phyloP scores from a whole-genome alignment of 192 early-diverging fungal species.

The Coemansia pectinata region DNA sequence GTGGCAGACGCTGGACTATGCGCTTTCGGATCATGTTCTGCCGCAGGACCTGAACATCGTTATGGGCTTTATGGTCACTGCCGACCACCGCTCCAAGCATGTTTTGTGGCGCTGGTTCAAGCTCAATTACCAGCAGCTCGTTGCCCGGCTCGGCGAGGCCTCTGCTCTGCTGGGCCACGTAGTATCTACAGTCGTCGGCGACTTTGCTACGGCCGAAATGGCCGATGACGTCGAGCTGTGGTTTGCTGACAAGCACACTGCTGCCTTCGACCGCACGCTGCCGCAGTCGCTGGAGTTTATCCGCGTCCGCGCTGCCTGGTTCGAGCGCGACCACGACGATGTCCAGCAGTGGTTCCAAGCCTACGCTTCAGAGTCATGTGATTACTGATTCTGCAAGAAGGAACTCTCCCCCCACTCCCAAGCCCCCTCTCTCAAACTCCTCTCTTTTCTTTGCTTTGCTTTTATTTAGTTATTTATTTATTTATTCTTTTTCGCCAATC shows the following conservation, averaged over 20 bases:
- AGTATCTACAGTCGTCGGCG: constrained; percentile 60
- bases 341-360: constrained; percentile 28
- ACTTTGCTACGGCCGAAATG: constrained; percentile 59
- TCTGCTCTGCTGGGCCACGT: constrained; percentile 65
- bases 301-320: constrained; percentile 56
- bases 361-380: not conserved
- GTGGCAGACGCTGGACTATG: constrained; percentile 40
- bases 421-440: too few species aligned
- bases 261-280: constrained; percentile 58
- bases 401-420: not conserved
- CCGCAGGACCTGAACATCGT: constrained; percentile 53
- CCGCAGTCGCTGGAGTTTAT: constrained; percentile 71
- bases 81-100: constrained; percentile 53
- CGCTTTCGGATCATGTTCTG: constrained; percentile 36
- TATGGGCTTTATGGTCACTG: constrained; percentile 63
- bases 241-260: constrained; percentile 58
- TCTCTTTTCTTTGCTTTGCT: not conserved
- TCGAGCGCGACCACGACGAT: constrained; percentile 33
- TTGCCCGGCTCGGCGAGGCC: constrained; percentile 60
- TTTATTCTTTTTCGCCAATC: not conserved
- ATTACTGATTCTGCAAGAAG: not conserved
- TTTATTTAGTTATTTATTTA: not conserved
- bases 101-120: constrained; percentile 65
- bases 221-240: constrained; percentile 58
- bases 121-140: constrained; percentile 56